phyloP scores from a whole-genome alignment of 352 stramenopile genomes.

The Blastocystis sp. region DNA sequence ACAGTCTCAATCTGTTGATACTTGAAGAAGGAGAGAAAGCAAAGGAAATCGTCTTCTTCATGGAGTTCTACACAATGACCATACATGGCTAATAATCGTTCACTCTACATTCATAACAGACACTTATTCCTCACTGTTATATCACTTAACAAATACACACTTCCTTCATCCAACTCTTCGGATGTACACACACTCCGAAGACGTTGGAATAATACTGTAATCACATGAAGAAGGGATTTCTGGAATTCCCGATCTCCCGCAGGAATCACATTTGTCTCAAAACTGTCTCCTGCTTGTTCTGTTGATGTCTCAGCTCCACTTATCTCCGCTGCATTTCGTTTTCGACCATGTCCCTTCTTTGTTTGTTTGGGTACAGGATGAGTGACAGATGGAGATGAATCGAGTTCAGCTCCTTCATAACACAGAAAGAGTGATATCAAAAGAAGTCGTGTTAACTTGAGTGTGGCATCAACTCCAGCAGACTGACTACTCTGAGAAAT shows the following conservation, averaged over 20 bases:
- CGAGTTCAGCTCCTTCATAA: not conserved
- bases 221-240: conserved; percentile 21
- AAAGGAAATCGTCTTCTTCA: conserved; percentile 10
- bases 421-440: conserved; percentile 46
- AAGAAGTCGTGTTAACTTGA: conserved; percentile 27
- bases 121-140: not conserved
- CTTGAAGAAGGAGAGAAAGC: conserved; percentile 30
- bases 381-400: not conserved
- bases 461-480: not conserved
- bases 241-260: not conserved
- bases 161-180: not conserved
- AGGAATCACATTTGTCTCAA: conserved; percentile 6
- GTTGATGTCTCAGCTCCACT: not conserved
- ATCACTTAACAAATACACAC: conserved; percentile 16
- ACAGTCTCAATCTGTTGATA: not conserved
- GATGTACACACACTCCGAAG: not conserved
- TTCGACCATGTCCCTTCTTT: not conserved
- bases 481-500: not conserved
- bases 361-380: not conserved
- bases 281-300: not conserved
- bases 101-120: not conserved
- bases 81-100: not conserved
- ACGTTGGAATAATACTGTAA: not conserved
- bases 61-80: not conserved
- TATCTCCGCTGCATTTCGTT: not conserved